Conservation (phyloP, 495 filamentous ascomycete genomes). For the Lepidopterella palustris region DNA sequence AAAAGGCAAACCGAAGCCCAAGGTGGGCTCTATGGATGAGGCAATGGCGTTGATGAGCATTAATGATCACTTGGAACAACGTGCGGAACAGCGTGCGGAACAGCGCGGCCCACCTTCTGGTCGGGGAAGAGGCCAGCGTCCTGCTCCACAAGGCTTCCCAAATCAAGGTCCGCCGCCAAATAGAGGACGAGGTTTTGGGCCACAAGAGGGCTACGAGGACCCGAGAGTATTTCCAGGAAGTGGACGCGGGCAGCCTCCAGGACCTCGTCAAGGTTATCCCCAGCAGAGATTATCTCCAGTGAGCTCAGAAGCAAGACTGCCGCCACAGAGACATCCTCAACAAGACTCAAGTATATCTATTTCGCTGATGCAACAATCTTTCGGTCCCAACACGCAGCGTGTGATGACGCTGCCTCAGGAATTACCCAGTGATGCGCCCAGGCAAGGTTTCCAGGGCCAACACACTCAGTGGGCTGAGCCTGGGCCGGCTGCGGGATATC, state of each 20-base stretch:
- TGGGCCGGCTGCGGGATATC: slow-evolving; percentile 30
- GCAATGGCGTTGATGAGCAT: slow-evolving; percentile 24
- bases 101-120: slow-evolving; percentile 9
- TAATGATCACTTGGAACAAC: slow-evolving; percentile 44
- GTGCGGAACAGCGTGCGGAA: too few species aligned
- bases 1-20: slow-evolving; percentile 43
- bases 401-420: slow-evolving; percentile 26
- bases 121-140: slow-evolving; percentile 8
- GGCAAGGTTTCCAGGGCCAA: background rate
- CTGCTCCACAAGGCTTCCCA: slow-evolving; percentile 1
- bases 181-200: slow-evolving; percentile 6
- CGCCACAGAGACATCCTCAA: slow-evolving; percentile 7
- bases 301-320: slow-evolving; percentile 9
- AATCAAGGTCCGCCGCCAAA: slow-evolving; percentile 9
- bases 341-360: background rate
- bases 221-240: slow-evolving; percentile 21
- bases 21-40: slow-evolving; percentile 21
- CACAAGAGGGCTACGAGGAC: slow-evolving; percentile 20
- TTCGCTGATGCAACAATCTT: slow-evolving; percentile 14
- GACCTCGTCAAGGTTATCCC: slow-evolving; percentile 3
- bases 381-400: slow-evolving; percentile 22
- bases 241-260: slow-evolving; percentile 12
- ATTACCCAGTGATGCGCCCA: background rate
- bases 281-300: slow-evolving; percentile 11
- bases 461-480: slow-evolving; percentile 32